These are phyloP conservation scores for Erodium trifolium DNA, from an alignment of 441 rosid genomes.

Conservation along the genomic window DNA sequence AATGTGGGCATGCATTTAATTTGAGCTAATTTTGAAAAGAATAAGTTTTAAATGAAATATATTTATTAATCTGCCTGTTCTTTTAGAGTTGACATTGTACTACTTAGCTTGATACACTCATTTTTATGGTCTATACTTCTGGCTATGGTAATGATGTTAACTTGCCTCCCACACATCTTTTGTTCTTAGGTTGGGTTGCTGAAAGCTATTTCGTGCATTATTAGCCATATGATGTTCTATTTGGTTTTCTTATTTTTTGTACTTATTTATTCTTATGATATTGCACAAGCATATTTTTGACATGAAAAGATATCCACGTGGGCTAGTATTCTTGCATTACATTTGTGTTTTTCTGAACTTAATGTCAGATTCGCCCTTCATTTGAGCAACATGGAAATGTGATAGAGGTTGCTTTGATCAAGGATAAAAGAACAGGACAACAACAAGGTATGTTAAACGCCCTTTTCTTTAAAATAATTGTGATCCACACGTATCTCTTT, in stretches of 20 bases:
- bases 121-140: background rate
- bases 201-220: background rate
- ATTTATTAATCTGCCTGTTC: background rate
- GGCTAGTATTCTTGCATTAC: background rate
- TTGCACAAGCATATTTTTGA: background rate
- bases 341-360: constrained; percentile 12
- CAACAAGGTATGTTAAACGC: constrained; percentile 74
- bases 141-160: background rate
- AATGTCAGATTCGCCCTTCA: constrained; percentile 63
- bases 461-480: constrained; percentile 33
- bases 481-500: constrained; percentile 44
- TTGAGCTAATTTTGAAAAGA: background rate
- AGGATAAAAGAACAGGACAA: constrained; percentile 93
- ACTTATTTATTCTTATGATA: background rate
- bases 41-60: background rate
- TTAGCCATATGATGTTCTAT: background rate
- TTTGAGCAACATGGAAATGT: constrained; percentile 91
- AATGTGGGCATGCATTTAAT: background rate
- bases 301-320: background rate
- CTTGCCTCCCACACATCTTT: background rate
- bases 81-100: background rate
- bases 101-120: background rate
- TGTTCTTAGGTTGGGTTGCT: background rate
- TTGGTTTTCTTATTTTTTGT: constrained; percentile 12
- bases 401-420: constrained; percentile 91